These are phyloP conservation scores for Parachaetomium inaequale DNA, from an alignment of 495 filamentous ascomycete species.

Conservation along the genomic window DNA sequence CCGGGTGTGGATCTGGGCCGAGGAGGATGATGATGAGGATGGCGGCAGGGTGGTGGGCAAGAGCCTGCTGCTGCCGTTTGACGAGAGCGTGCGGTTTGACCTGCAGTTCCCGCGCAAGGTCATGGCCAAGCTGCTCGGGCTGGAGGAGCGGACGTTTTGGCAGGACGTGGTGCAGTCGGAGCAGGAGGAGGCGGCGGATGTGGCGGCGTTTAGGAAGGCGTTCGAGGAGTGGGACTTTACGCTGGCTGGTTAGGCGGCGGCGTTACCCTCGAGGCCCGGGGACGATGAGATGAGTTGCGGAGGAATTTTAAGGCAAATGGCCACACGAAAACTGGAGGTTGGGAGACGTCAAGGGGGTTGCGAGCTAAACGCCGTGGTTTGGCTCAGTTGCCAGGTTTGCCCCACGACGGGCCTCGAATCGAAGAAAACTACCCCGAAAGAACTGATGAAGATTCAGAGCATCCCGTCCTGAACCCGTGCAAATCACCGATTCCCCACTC, in stretches of 20 bases:
- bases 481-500: no score
- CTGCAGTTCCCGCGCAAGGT: constrained; percentile 69
- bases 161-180: constrained; percentile 72
- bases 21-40: constrained; percentile 40
- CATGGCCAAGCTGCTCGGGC: constrained; percentile 76
- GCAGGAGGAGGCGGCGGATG: constrained; percentile 74
- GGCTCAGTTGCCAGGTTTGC: background rate
- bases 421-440: background rate
- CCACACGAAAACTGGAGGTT: background rate
- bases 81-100: constrained; percentile 50
- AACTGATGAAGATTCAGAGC: background rate
- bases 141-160: constrained; percentile 76
- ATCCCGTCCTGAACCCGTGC: background rate
- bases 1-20: constrained; percentile 74
- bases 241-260: background rate
- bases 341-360: background rate
- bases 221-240: constrained; percentile 86
- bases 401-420: background rate
- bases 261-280: background rate
- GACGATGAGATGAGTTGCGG: background rate
- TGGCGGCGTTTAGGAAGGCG: constrained; percentile 73
- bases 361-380: background rate
- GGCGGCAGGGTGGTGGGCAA: constrained; percentile 38
- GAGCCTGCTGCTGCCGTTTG: constrained; percentile 48
- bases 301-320: background rate